These are phyloP conservation scores for Pseudogymnoascus sp. DNA, from an alignment of 2,329 filamentous ascomycete genomes.

Conservation along the genomic window DNA sequence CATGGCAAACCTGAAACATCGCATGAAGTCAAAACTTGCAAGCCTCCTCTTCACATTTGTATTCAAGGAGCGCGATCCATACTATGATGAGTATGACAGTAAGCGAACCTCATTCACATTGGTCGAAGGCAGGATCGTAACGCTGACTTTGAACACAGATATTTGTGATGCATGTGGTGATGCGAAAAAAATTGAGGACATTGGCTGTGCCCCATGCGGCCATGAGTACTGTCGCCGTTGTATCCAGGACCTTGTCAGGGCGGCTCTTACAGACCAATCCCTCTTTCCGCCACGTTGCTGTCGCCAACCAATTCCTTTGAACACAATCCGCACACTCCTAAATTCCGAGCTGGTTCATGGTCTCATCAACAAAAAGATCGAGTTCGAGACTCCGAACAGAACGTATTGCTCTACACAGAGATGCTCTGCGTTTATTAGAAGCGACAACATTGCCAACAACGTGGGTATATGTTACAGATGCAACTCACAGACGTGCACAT, in stretches of 20 bases:
- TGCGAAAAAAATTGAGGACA: slow-evolving; percentile 11
- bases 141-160: background rate
- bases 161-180: slow-evolving; percentile 17
- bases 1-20: slow-evolving; percentile 6
- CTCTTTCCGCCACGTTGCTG: slow-evolving; percentile 50
- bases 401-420: slow-evolving; percentile 40
- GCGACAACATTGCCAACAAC: slow-evolving; percentile 24
- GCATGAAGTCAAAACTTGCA: background rate
- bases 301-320: slow-evolving; percentile 31
- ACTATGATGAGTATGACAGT: background rate
- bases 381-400: slow-evolving; percentile 38
- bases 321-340: slow-evolving; percentile 30
- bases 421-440: slow-evolving; percentile 41
- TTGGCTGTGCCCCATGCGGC: slow-evolving; percentile 27
- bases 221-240: slow-evolving; percentile 46
- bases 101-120: slow-evolving; percentile 10
- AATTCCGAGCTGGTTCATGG: slow-evolving; percentile 24
- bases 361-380: slow-evolving; percentile 38
- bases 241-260: slow-evolving; percentile 35
- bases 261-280: slow-evolving; percentile 38
- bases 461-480: slow-evolving; percentile 38
- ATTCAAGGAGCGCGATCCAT: background rate
- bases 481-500: slow-evolving; percentile 35
- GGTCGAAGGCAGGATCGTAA: background rate
- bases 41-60: background rate